Evolutionary conservation across 176 grass and related monocot genomes (phyloP).

Genomic region (Saccharum spontaneum): DNA sequence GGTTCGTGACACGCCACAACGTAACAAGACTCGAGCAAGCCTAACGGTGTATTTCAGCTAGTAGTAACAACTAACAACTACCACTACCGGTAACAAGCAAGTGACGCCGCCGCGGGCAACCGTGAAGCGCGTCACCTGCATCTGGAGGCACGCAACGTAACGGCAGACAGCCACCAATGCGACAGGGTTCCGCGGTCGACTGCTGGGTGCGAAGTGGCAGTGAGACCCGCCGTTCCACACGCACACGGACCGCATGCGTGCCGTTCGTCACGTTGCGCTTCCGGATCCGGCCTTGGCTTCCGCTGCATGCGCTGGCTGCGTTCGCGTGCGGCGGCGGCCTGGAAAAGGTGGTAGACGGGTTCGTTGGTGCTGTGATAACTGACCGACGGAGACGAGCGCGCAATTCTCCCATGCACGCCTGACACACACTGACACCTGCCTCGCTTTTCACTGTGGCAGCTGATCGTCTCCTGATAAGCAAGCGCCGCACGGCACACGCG

Average conservation of each 20-base stretch:
- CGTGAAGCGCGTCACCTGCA: neutral
- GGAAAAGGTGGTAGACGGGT: neutral
- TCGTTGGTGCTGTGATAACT: neutral
- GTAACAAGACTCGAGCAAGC: too few species aligned
- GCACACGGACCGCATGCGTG: too few species aligned
- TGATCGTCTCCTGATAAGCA: constrained; percentile 23
- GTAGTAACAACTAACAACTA: too few species aligned
- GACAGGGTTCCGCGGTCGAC: neutral
- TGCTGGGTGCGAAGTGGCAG: neutral
- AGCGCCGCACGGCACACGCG: neutral
- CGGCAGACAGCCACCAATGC: constrained; percentile 1
- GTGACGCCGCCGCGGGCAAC: neutral
- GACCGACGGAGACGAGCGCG: neutral
- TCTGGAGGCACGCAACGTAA: neutral
- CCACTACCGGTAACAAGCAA: neutral
- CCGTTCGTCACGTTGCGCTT: too few species aligned
- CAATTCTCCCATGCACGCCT: neutral
- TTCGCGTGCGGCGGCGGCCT: too few species aligned
- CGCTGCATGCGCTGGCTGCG: too few species aligned
- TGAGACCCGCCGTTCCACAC: too few species aligned
- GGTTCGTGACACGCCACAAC: too few species aligned
- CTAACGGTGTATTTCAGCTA: too few species aligned
- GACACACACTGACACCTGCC: neutral
- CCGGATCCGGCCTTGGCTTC: too few species aligned
- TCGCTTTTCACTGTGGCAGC: neutral